Evolutionary conservation across 2,329 filamentous ascomycete genomes (phyloP), one percentile per base, ranked within the genome.

Genomic region (Colletotrichum limetticola): DNA sequence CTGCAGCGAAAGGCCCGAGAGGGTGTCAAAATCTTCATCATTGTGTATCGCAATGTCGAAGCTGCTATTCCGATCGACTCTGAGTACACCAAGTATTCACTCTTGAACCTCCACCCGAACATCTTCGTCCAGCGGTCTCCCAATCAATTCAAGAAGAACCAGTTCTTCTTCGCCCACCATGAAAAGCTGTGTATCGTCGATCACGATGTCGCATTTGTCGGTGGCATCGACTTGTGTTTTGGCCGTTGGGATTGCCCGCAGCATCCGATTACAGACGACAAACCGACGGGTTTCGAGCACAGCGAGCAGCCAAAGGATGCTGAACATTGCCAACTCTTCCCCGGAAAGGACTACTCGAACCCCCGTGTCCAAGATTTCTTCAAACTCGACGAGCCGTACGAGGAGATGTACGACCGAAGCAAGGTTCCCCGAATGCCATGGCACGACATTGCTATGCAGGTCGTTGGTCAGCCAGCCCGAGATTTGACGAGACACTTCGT

Each of bases 91-190:
- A 99, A 99, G 79, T 97, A 95, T 83, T 98, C 95, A 1, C 88
- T 99, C 71, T 90, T 99, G 60, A 97, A 98, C 80, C 88, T 99
- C 8, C 96, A 98, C 78, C 95, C 95, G 24, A 99, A 99, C 81
- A 92, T 99, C 75, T 98, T 98, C 78, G 95, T 99, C 16, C 95
- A 98, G 80, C 89, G 97, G 78, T 98, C 97, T 3, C 97, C 97
- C 0, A 98, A 99, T 78, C 97, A 99, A 83, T 95, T 98, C 83
- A 94, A 97, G 79, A 97, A 99, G 84, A 98, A 98, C 78, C 97
- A 98, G 58, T 99, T 99, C 85, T 99, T 99, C 86, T 99, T 97
- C 88, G 97, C 97, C 1, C 97, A 99, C 80, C 97, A 99, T 83
- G 97, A 99, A 82, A 99, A 99, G 83, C 90, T 99, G n/a, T 96